Evolutionary conservation across 306 rosid genomes (phyloP).

Genomic region (Trichosanthes cucumerina): DNA sequence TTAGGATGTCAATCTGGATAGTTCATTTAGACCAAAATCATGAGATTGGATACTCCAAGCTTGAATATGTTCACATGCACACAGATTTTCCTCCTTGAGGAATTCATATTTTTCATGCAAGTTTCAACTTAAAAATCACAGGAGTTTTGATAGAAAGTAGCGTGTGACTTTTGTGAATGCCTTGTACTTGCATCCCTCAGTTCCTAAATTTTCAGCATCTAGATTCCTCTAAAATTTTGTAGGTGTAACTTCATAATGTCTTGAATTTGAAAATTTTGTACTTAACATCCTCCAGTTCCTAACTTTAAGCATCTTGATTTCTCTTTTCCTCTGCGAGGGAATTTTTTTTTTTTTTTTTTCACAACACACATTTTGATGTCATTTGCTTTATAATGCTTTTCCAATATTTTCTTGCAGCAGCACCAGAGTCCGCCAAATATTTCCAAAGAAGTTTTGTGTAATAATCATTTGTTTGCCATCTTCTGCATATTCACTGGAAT

Average conservation of each 20-base stretch:
- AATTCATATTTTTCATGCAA: neutral
- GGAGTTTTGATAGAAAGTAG: neutral
- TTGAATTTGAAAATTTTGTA: neutral
- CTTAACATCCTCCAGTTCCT: neutral
- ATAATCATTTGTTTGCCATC: slow-evolving; percentile 70
- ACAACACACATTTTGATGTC: neutral
- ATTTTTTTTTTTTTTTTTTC: neutral
- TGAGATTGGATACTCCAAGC: neutral
- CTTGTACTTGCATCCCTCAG: neutral
- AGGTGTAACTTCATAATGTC: neutral
- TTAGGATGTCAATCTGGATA: neutral
- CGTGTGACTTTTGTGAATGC: neutral
- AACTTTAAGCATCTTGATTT: neutral
- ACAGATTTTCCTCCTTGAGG: neutral
- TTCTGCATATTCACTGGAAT: slow-evolving; percentile 63
- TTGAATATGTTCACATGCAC: neutral
- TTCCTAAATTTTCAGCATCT: neutral
- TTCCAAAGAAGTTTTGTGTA: slow-evolving; percentile 63
- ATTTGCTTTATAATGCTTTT: neutral
- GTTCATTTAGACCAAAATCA: neutral
- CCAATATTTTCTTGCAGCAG: slow-evolving; percentile 41
- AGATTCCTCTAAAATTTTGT: neutral
- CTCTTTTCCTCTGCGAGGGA: neutral
- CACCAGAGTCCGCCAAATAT: slow-evolving; percentile 31
- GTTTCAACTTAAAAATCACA: neutral